These are phyloP conservation scores for Phytophthora cactorum DNA, from an alignment of 352 stramenopile species.

Conservation along the genomic window DNA sequence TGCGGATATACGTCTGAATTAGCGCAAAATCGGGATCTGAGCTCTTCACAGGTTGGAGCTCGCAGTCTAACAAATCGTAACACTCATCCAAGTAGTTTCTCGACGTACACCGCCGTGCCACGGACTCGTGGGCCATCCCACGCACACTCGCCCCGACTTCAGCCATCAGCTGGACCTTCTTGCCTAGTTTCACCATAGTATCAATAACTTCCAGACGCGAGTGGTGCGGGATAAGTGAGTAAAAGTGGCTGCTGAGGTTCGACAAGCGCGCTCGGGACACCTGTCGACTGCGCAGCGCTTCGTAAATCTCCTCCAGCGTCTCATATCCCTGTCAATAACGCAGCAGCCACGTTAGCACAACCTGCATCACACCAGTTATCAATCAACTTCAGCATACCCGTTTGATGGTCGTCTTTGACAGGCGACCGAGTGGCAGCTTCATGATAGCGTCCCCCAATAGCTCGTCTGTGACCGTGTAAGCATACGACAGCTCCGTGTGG, in stretches of 20 bases:
- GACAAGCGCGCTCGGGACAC: conserved; percentile 45
- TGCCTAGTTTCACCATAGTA: conserved; percentile 70
- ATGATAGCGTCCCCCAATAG: conserved; percentile 47
- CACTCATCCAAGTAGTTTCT: conserved; percentile 72
- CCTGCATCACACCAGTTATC: neutral
- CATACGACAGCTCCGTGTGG: conserved; percentile 47
- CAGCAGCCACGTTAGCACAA: conserved; percentile 12
- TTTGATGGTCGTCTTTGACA: conserved; percentile 69
- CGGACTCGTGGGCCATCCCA: conserved; percentile 45
- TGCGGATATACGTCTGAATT: conserved; percentile 73
- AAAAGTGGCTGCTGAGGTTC: conserved; percentile 70
- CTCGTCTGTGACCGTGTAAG: conserved; percentile 43
- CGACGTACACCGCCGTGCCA: conserved; percentile 45
- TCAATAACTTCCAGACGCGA: conserved; percentile 61
- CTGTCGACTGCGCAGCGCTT: conserved; percentile 51
- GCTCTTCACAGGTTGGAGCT: conserved; percentile 50
- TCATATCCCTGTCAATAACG: conserved; percentile 55
- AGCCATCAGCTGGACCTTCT: conserved; percentile 66
- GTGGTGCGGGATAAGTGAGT: conserved; percentile 69
- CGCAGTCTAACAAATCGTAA: conserved; percentile 60
- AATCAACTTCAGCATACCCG: conserved; percentile 36
- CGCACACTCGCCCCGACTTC: conserved; percentile 53
- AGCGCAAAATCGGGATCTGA: conserved; percentile 56
- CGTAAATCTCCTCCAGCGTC: conserved; percentile 64
- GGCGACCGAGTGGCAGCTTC: conserved; percentile 55